phyloP scores from a whole-genome alignment of 2,329 filamentous ascomycete species.

The Alternaria tenuissima region DNA sequence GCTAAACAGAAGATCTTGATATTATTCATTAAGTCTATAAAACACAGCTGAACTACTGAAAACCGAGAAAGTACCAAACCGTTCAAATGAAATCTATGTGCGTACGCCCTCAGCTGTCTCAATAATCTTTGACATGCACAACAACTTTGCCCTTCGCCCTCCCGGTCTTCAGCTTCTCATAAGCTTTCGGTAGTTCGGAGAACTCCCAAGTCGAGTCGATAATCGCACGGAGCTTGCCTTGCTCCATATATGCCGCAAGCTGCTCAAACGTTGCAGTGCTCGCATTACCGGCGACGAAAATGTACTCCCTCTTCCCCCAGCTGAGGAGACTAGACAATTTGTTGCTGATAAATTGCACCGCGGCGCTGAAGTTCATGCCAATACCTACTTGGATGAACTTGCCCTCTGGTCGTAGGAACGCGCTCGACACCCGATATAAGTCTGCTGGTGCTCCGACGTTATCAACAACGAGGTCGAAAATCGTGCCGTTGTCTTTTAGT shows the following conservation, averaged over 20 bases:
- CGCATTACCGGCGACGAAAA: slow-evolving; percentile 40
- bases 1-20: neutral
- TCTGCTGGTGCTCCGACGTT: slow-evolving; percentile 57
- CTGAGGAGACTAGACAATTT: neutral
- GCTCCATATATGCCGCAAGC: slow-evolving; percentile 62
- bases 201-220: slow-evolving; percentile 64
- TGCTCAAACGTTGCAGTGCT: slow-evolving; percentile 30
- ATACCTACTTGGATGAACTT: slow-evolving; percentile 13
- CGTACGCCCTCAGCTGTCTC: neutral
- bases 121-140: slow-evolving; percentile 26
- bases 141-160: slow-evolving; percentile 66
- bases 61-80: neutral
- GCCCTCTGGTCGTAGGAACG: slow-evolving; percentile 15
- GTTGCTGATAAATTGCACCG: neutral
- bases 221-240: slow-evolving; percentile 64
- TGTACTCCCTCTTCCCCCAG: neutral
- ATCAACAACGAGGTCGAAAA: slow-evolving; percentile 64
- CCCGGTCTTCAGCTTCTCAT: slow-evolving; percentile 63
- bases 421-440: slow-evolving; percentile 10
- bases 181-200: slow-evolving; percentile 63
- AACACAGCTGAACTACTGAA: neutral
- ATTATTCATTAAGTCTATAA: neutral
- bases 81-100: neutral
- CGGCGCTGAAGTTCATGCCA: neutral
- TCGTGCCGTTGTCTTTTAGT: slow-evolving; percentile 55